Conservation (phyloP, 2,329 filamentous ascomycete genomes). For the Apiospora malaysiana region DNA sequence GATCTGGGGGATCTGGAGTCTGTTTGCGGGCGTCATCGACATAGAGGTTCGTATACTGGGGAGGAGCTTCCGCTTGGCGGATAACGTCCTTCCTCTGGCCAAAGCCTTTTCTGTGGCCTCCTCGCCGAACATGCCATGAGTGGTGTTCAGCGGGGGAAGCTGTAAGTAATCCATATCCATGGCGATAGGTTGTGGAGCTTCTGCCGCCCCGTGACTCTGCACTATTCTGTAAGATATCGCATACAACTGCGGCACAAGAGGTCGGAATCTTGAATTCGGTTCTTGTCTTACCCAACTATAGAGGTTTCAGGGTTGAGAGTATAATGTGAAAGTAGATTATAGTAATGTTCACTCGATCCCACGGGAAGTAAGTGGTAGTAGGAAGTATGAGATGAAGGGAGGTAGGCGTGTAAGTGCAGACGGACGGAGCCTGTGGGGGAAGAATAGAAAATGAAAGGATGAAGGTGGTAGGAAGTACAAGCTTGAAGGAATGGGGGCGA, state of each 20-base stretch:
- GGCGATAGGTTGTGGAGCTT: background rate
- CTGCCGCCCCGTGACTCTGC: background rate
- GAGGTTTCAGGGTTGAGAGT: background rate
- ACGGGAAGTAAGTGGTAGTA: background rate
- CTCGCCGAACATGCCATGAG: conserved; percentile 22
- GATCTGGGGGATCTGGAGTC: conserved; percentile 22
- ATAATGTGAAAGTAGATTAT: background rate
- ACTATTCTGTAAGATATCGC: background rate
- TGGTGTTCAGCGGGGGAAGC: conserved; percentile 23
- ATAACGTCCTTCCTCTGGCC: background rate
- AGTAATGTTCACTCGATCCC: background rate
- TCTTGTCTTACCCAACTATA: background rate
- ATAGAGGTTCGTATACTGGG: conserved; percentile 31
- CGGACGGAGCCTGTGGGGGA: conserved; percentile 15
- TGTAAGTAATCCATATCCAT: conserved; percentile 12
- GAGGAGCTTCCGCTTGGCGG: conserved; percentile 28
- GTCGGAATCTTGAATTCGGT: background rate
- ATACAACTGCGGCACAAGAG: background rate
- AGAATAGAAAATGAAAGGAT: background rate
- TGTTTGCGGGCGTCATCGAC: conserved; percentile 20
- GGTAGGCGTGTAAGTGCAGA: conserved; percentile 3
- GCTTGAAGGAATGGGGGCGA: background rate
- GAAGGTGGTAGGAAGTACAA: background rate
- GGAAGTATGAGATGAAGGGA: background rate
- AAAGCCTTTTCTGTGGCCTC: conserved; percentile 1